Percentiles rank a stretch among this genome's conserved stretches.
Evolutionary conservation across 345 rosid genomes (phyloP).

Genomic region (Brassica cretica): DNA sequence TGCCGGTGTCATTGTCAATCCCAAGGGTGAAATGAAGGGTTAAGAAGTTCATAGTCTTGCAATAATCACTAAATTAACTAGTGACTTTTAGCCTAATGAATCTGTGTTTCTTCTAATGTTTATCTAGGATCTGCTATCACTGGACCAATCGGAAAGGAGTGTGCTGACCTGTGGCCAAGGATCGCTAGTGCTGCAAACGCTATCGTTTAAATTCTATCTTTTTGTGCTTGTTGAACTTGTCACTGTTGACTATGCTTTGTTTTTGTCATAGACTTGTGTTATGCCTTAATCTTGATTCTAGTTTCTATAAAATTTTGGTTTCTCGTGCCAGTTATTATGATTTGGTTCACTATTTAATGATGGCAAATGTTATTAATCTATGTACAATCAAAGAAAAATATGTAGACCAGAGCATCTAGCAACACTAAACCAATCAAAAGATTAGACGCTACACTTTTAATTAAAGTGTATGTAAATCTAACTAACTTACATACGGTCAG

Average conservation of each 20-base stretch:
- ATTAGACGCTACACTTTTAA: no score
- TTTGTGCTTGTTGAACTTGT: constrained; percentile 5
- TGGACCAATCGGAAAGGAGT: constrained; percentile 84
- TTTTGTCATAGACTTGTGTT: constrained; percentile 21
- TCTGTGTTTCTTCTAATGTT: background rate
- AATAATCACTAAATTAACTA: background rate
- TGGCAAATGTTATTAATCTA: background rate
- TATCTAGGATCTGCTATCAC: constrained; percentile 75
- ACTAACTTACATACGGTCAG: no score
- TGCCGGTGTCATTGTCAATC: constrained; percentile 80
- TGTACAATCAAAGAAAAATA: background rate
- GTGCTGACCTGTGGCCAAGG: constrained; percentile 80
- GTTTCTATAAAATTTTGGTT: background rate
- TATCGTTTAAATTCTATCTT: constrained; percentile 30
- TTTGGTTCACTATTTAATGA: background rate
- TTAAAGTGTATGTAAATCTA: background rate
- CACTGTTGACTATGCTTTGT: constrained; percentile 17
- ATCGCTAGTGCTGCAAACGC: constrained; percentile 49
- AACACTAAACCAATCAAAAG: background rate
- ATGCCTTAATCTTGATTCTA: background rate
- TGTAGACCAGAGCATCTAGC: background rate
- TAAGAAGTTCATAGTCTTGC: constrained; percentile 4
- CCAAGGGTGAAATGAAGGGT: constrained; percentile 92
- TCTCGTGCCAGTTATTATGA: background rate
- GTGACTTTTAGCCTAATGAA: background rate